These are phyloP conservation scores for Lipomyces sp. DNA, from an alignment of 805 yeast genomes.

Conservation along the genomic window DNA sequence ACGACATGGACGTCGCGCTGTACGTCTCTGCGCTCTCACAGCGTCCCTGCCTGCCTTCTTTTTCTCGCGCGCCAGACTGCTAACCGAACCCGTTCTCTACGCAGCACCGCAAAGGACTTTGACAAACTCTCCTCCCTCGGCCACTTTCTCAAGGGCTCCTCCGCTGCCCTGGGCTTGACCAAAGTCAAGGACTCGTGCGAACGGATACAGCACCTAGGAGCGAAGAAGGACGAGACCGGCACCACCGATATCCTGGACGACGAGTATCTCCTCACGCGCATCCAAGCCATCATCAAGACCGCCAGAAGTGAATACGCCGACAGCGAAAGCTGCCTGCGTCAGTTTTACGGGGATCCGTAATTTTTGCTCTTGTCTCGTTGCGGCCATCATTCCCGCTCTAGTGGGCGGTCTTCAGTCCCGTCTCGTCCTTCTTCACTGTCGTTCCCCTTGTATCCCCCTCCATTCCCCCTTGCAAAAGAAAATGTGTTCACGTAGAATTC, in stretches of 20 bases:
- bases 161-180: conserved; percentile 86
- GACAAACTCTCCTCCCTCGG: conserved; percentile 70
- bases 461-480: no score
- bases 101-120: conserved; percentile 40
- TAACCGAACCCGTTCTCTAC: background rate
- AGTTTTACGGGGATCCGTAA: conserved; percentile 30
- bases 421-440: background rate
- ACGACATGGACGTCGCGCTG: conserved; percentile 61
- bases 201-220: conserved; percentile 86
- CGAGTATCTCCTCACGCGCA: conserved; percentile 37
- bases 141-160: conserved; percentile 91
- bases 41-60: background rate
- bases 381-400: background rate
- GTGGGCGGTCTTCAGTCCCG: background rate
- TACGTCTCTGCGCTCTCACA: conserved; percentile 2
- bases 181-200: conserved; percentile 86
- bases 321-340: conserved; percentile 33
- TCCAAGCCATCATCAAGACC: conserved; percentile 31
- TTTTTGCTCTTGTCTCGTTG: background rate
- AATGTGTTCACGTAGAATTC: no score
- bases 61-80: background rate
- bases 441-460: background rate
- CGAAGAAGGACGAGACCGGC: conserved; percentile 43
- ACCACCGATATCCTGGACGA: conserved; percentile 34
- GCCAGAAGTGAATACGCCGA: conserved; percentile 40